Base-by-base conservation (phyloP, 2,329 filamentous ascomycete species). In the Penicillium sp. region DNA sequence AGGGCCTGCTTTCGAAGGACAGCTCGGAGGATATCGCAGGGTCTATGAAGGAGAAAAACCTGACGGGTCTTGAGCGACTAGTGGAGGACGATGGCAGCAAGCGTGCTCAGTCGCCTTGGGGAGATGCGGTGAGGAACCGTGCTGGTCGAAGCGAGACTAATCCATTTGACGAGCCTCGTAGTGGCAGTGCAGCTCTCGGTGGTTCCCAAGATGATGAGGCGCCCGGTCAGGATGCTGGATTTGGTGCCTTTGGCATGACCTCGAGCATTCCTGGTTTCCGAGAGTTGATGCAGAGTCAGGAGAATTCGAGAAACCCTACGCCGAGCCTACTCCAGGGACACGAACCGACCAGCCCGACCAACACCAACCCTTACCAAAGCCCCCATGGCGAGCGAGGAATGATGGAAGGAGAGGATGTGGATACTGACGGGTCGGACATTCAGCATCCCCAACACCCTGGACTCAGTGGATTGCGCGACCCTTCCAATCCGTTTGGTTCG, bases 281-380 rank as follows among this genome's bases (percentile, higher is more conserved):
- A 45, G 83, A 86, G 62, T 73, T 84, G 61, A 78, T 84, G 67
- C 78, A 82, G 60, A 82, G 82, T 50, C 80, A 86, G 48, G 81
- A 85, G 37, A 82, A 86, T 53, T 79, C 82, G 48, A 75, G 82
- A 73, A 82, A 85, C 61, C 81, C 83, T 44, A 82, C 81, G 16
- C 82, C 83, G 11, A 78, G 76, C 50, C 72, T 79, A 52, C 73
- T 77, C 48, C 76, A 79, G 51, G 74, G 77, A 48, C 81, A 87
- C 62, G 90, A 91, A 57, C 89, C 90, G 0, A 85, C 91, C 69
- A 98, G 93, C 71, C 95, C 95, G 11, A 95, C 93, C 0, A 91
- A 96, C 68, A 98, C 95, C 3, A 99, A 99, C 70, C 95, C 95
- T 1, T 99, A 95, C 71, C 90, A 93, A 62, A 98, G 93, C 72